Percentiles rank a stretch among this genome's conserved stretches.
Evolutionary conservation across 352 stramenopile species (phyloP).

Genomic region (Phytophthora kernoviae): DNA sequence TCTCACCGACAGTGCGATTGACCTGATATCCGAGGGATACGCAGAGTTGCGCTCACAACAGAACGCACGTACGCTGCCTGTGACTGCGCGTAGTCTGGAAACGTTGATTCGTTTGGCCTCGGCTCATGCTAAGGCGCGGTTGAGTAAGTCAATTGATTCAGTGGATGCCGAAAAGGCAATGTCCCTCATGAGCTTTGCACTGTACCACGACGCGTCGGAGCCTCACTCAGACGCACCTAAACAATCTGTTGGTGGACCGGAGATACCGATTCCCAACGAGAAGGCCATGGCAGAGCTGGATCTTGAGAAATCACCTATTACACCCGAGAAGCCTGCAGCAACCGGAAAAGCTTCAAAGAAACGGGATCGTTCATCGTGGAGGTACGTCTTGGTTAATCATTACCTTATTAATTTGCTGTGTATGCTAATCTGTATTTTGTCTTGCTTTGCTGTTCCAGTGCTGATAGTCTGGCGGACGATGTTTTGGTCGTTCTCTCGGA

Average conservation of each 20-base stretch:
- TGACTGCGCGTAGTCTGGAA: constrained; percentile 98
- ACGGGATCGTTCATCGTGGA: constrained; percentile 65
- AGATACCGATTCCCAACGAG: constrained; percentile 15
- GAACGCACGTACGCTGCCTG: constrained; percentile 91
- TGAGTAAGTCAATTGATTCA: constrained; percentile 89
- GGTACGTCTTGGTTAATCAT: constrained; percentile 38
- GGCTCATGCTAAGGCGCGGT: constrained; percentile 96
- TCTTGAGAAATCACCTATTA: constrained; percentile 25
- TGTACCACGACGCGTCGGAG: constrained; percentile 95
- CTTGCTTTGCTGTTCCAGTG: constrained; percentile 36
- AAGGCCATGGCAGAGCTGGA: constrained; percentile 38
- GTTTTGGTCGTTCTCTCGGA: constrained; percentile 64
- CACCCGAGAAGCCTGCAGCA: constrained; percentile 13
- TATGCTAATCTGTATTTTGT: constrained; percentile 5
- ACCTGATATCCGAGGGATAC: constrained; percentile 97
- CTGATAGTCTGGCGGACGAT: constrained; percentile 65
- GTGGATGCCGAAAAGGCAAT: constrained; percentile 92
- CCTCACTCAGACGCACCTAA: constrained; percentile 20
- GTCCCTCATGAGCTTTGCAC: constrained; percentile 97
- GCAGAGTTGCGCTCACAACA: constrained; percentile 96
- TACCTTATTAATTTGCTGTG: not conserved
- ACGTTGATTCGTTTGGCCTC: constrained; percentile 99
- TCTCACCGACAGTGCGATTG: constrained; percentile 84
- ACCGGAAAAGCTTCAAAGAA: constrained; percentile 50
- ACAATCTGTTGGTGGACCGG: constrained; percentile 17